phyloP scores from a whole-genome alignment of 148 eudicot genomes.

The Rhododendron williamsianum region DNA sequence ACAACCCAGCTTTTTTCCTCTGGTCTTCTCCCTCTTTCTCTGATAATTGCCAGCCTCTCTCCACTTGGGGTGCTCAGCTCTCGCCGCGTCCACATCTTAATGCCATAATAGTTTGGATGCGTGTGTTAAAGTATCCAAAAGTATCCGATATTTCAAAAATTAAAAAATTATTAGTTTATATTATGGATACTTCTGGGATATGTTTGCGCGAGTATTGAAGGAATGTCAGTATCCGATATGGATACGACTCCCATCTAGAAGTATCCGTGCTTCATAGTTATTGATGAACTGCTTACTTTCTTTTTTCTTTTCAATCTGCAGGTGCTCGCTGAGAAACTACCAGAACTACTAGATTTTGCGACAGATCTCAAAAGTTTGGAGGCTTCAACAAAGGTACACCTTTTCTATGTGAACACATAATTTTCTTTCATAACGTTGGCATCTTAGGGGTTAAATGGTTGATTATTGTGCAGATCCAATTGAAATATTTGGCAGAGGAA shows the following conservation, averaged over 20 bases:
- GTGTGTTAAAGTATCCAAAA: too few species aligned
- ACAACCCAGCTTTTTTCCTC: neutral
- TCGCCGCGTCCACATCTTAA: neutral
- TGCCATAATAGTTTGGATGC: too few species aligned
- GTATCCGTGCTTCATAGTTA: too few species aligned
- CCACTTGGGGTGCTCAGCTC: neutral
- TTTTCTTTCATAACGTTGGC: conserved; percentile 2
- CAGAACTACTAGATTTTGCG: conserved; percentile 78
- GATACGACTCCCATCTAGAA: too few species aligned
- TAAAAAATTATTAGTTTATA: too few species aligned
- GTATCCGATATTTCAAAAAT: too few species aligned
- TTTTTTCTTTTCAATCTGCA: conserved; percentile 12
- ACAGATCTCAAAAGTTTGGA: conserved; percentile 72
- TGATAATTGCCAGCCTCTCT: neutral
- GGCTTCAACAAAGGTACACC: conserved; percentile 70
- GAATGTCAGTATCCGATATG: too few species aligned
- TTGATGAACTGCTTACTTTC: neutral
- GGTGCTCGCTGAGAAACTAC: conserved; percentile 81
- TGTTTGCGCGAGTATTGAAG: too few species aligned
- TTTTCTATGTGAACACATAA: neutral
- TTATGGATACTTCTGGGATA: too few species aligned
- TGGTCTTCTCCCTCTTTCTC: neutral
- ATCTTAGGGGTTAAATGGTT: conserved; percentile 5
- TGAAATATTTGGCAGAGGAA: conserved; percentile 82
- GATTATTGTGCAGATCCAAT: conserved; percentile 55